Evolutionary conservation across 2,329 filamentous ascomycete genomes (phyloP), one percentile per base, ranked within the genome.

Genomic region (Karstenula rhodostoma): DNA sequence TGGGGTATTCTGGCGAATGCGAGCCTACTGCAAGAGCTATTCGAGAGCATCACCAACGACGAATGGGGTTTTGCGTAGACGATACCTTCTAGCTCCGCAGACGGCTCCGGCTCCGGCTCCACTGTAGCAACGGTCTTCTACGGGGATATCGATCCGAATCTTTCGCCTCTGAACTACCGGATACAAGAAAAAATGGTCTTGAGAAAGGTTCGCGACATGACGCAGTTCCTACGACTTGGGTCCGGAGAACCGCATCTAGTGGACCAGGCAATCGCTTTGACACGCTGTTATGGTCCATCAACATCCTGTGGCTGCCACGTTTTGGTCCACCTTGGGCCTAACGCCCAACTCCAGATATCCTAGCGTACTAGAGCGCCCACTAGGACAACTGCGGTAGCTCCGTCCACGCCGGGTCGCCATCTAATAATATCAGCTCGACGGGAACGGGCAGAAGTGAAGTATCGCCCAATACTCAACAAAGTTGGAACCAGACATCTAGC

Each of bases 221-320:
- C 37, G 37, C 17, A 1, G 7, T n/a, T 15, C 37, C n/a, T 40
- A 40, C 37, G 12, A 17, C 35, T 13, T 37, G 35, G 35, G 17
- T 40, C 17, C 2, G 17, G n/a, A n/a, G 15, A n/a, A 17, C 37
- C 17, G 17, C 37, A 40, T 17, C 35, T 40, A 40, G 42, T 44
- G 42, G 9, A 23, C 42, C n/a, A 51, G 2, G 29, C 4, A n/a
- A 40, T 15, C 32, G 19, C 4, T 37, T 22, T 9, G 2, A 32
- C 4, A 32, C 29, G 29, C 29, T 32, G 29, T 9, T 2, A 32
- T 9, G 29, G 29, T 32, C 8, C 33, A 40, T 29, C 23, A 23
- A 13, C 17, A 37, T 44, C n/a, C 13, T 54, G 51, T 32, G 51
- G 51, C 51, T 54, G 35, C 51, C 51, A 54, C 51, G 51, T 54